Base-by-base conservation (phyloP, 1,284 basidiomycete species). In the Butyriboletus appendiculatus region DNA sequence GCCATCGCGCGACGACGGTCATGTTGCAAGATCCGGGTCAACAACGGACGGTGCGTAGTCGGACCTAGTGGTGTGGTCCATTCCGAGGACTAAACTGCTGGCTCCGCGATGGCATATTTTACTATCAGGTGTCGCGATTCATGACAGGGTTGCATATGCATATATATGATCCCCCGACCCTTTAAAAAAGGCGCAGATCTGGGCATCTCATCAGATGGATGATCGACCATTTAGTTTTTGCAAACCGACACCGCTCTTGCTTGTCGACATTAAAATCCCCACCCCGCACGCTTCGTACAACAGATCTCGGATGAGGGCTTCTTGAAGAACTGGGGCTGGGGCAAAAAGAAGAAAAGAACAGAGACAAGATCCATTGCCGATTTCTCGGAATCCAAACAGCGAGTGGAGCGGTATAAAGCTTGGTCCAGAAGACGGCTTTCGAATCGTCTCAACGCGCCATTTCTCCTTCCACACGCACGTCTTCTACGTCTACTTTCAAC, bases 61-160 rank as follows among this genome's bases (percentile, higher is more conserved):
- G 56, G 56, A 63, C 53, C 46, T 45, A 45, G 18, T 51, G 20
- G 34, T 28, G 28, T 35, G 15, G 32, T 53, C 28, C 38, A 45
- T 57, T 53, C 33, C 53, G 40, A 54, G 32, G 32, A 33, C 32
- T 12, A 14, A 12, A 33, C 32, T 14, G 7, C 14, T 33, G 32
- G 32, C 32, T 65, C 66, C 66, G 64, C 66, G 64, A 59, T 49
- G 48, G 33, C 48, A 43, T 37, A 48, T 43, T 55, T 53, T 57
- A 42, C 56, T 50, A 52, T 56, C 49, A 63, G 50, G 44, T 63
- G 64, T 26, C 46, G 55, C 50, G 45, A 35, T 50, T 30, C 45
- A 53, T 54, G 53, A 56, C 61, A 59, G 55, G 64, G 57, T 52
- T 55, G 52, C 12, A 49, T 12, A 49, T 56, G 45, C 14, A 15